Evolutionary conservation across 1,284 basidiomycete species (phyloP).

Genomic region (Xerocomus nothofagi): DNA sequence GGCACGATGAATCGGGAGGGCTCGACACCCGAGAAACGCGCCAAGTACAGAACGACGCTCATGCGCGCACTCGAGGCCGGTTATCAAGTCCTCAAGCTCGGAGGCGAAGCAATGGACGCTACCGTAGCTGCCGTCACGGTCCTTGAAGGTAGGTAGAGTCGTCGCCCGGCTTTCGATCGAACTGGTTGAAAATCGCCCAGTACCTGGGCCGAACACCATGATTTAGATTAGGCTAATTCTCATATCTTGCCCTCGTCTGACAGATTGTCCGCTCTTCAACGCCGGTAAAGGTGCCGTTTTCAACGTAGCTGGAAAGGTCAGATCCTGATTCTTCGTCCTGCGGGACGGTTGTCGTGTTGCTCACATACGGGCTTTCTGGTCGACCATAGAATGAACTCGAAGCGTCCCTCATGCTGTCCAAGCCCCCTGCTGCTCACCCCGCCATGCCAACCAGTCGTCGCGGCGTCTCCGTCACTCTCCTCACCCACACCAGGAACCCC

Average conservation of each 20-base stretch:
- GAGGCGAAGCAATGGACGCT: slow-evolving; percentile 83
- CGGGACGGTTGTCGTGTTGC: neutral
- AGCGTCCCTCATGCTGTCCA: slow-evolving; percentile 75
- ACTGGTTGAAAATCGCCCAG: neutral
- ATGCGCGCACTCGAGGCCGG: slow-evolving; percentile 59
- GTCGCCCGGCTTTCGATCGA: neutral
- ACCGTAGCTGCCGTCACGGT: slow-evolving; percentile 69
- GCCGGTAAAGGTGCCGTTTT: slow-evolving; percentile 79
- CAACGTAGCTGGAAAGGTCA: slow-evolving; percentile 73
- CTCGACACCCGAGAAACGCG: slow-evolving; percentile 65
- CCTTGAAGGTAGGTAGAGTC: slow-evolving; percentile 60
- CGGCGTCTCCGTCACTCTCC: slow-evolving; percentile 62
- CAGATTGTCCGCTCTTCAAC: slow-evolving; percentile 79
- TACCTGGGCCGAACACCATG: neutral
- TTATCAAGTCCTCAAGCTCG: slow-evolving; percentile 57
- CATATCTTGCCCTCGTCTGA: neutral
- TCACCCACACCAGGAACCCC: slow-evolving; percentile 71
- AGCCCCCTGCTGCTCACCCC: slow-evolving; percentile 64
- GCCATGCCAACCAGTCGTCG: slow-evolving; percentile 58
- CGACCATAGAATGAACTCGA: slow-evolving; percentile 71
- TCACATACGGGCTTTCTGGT: neutral
- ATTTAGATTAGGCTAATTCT: neutral
- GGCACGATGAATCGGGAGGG: slow-evolving; percentile 58
- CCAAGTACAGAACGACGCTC: slow-evolving; percentile 58
- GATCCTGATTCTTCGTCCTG: neutral